Evolutionary conservation across 148 eudicot species (phyloP).

Genomic region (Fagopyrum esculentum): DNA sequence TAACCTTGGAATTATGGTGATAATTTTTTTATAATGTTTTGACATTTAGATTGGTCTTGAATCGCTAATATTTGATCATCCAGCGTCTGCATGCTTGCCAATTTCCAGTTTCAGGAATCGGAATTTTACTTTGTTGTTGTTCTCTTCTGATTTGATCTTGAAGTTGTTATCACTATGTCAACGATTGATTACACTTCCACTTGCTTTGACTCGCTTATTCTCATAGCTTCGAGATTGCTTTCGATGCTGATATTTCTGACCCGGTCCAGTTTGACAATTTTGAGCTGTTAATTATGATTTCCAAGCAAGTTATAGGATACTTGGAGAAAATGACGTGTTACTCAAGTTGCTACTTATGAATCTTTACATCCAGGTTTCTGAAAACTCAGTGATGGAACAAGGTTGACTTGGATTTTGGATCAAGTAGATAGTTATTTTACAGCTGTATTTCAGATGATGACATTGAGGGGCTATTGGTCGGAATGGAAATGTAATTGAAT

Average conservation of each 20-base stretch:
- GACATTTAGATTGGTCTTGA: neutral
- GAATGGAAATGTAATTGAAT: no score
- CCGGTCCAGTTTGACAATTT: neutral
- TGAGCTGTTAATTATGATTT: neutral
- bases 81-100: neutral
- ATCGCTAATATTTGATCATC: neutral
- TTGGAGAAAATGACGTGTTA: no score
- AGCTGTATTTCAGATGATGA: no score
- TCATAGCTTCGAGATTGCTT: neutral
- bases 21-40: no score
- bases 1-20: no score
- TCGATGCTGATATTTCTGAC: neutral
- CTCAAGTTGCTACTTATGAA: no score
- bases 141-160: neutral
- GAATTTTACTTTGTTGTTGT: neutral
- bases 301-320: neutral
- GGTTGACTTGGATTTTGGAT: no score
- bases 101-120: neutral
- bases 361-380: no score
- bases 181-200: neutral
- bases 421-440: no score
- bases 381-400: no score
- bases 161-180: neutral
- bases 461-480: no score
- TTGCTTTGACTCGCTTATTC: neutral